Base-by-base conservation (phyloP, 768 basidiomycete genomes). In the Coprinopsis cinerea region DNA sequence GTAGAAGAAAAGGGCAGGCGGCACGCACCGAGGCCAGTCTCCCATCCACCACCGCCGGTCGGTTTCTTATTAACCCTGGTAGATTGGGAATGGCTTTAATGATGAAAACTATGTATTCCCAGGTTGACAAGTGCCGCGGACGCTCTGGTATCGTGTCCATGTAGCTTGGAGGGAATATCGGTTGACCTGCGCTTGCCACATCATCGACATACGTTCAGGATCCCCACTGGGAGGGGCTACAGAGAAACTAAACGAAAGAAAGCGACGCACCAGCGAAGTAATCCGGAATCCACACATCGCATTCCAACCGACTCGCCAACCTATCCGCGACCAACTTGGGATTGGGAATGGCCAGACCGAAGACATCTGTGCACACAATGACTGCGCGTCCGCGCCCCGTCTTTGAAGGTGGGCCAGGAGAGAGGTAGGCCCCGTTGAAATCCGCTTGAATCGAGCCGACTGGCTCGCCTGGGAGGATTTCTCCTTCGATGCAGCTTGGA, bases 261-360 rank as follows among this genome's bases (percentile, higher is more conserved):
- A 39, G 6, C 9, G 13, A 18, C 25, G 27, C 40, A 77, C 81
- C 82, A 52, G 68, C 59, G 55, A 82, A 84, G 42, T 79, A 61
- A 62, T 85, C 80, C 7, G 82, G 82, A 15, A 81, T 68, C 75
- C 78, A 84, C 15, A 82, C 81, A 55, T 84, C 82, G 53, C 81
- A 78, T 15, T 67, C 63, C 24, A 83, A 57, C 15, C 63, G 56
- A 49, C 71, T 63, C 6, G 80, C 70, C 20, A 82, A 58, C 23
- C 68, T 64, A 61, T 84, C 81, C 1, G 81, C 81, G 4, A 83
- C 65, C 49, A 85, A 69, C 55, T 78, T 80, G 53, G 64, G 68
- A 54, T 83, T 82, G 28, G 68, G 63, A 25, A 82, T 58, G 3
- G 69, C 65, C 4, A 83, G 63, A 0, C 80, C 81, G 52, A 81